A percentile compares a stretch with the other conserved stretches of the same genome.
These are phyloP conservation scores for Ceratocystis diversiconidia DNA, from an alignment of 2,329 filamentous ascomycete genomes.

Conservation along the genomic window DNA sequence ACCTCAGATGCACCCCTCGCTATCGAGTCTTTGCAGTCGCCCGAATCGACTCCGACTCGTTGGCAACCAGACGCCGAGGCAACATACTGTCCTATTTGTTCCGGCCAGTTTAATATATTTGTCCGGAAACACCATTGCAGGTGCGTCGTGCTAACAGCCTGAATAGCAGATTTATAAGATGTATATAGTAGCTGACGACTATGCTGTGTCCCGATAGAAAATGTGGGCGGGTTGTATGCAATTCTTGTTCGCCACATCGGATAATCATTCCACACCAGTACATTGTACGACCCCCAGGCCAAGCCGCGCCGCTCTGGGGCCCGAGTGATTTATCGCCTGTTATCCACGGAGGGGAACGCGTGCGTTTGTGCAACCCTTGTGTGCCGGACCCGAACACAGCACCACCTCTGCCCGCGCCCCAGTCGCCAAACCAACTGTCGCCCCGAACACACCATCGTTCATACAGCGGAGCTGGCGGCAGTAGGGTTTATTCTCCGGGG, in stretches of 20 bases:
- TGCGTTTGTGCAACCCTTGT: conserved; percentile 47
- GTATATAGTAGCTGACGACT: background rate
- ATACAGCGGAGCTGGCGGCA: conserved; percentile 31
- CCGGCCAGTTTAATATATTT: conserved; percentile 65
- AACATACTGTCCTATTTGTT: conserved; percentile 71
- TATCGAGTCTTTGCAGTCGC: background rate
- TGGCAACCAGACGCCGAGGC: conserved; percentile 88
- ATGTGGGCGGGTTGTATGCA: conserved; percentile 85
- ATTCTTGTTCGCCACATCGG: conserved; percentile 77
- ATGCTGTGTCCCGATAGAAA: conserved; percentile 39
- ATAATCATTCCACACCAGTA: conserved; percentile 91
- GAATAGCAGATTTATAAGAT: too few species aligned
- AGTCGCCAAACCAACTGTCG: conserved; percentile 23
- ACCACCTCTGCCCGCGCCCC: conserved; percentile 32
- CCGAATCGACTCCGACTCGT: conserved; percentile 47
- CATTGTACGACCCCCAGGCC: conserved; percentile 63
- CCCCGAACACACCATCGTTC: conserved; percentile 32
- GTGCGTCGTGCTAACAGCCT: conserved; percentile 29
- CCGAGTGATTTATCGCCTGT: conserved; percentile 11
- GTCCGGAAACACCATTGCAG: conserved; percentile 88
- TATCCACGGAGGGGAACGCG: conserved; percentile 38
- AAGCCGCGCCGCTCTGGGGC: conserved; percentile 8
- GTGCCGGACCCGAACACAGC: conserved; percentile 47
- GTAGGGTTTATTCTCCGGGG: conserved; percentile 13
- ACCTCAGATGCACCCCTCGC: background rate